Evolutionary conservation across 2,329 filamentous ascomycete species (phyloP), one percentile per base, ranked within the genome.

Genomic region (Pseudopithomyces maydicus): DNA sequence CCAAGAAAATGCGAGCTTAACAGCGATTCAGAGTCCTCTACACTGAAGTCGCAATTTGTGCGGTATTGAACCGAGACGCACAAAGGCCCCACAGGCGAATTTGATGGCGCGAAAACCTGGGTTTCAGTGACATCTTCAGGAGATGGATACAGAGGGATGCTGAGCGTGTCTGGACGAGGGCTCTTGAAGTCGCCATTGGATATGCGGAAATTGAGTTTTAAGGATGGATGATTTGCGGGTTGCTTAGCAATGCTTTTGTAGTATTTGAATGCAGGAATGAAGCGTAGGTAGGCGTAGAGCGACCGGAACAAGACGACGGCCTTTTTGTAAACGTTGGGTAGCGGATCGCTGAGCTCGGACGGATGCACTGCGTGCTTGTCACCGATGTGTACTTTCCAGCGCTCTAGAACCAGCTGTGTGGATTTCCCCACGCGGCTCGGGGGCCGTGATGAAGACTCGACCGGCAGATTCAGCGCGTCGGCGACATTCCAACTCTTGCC

Each of bases 281-380:
- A 85, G 67, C 91, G 89, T 39, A 91, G 86, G 53, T 90, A 90
- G 48, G 91, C 87, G 74, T 91, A 97, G 44, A 99, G 83, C 1
- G 92, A 92, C 58, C 95, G 86, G 77, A 98, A 97, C 67, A 97
- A 87, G 64, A 98, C 90, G 62, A 99, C 96, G 67, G 91, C 92
- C 78, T 96, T 95, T 79, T 99, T 99, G 83, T 99, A 99, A 56
- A 97, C 88, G 51, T 91, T 94, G 14, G 95, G 92, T 50, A 98
- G 80, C 32, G 85, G 80, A 45, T 85, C 81, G 52, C 77, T 81
- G 50, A 87, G 75, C 57, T 87, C 84, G 38, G 79, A 80, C 67
- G 54, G 91, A 71, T 85, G 82, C 73, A 73, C 81, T 73, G 55
- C 81, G 75, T 56, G 63, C 56, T 71, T 78, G 64, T 86, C 85